Conservation (phyloP, 148 eudicot species). For the Diospyros kaki region DNA sequence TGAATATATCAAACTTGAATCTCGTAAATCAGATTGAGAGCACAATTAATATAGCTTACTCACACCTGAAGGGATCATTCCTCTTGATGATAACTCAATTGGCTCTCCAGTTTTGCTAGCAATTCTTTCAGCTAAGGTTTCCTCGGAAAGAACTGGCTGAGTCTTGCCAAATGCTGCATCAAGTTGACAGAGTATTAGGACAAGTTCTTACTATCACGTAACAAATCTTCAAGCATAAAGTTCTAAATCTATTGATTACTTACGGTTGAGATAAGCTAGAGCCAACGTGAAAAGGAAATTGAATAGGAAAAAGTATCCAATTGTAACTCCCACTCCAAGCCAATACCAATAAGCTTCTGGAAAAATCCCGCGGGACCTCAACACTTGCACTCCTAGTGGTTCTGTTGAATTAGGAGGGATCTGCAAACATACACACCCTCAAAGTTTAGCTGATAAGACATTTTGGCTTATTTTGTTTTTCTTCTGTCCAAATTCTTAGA, state of each 20-base stretch:
- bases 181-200: constrained; percentile 1
- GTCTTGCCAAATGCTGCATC: constrained; percentile 42
- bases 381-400: constrained; percentile 28
- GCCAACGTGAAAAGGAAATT: constrained; percentile 27
- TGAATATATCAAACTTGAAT: background rate
- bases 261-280: constrained; percentile 41
- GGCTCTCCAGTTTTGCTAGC: constrained; percentile 21
- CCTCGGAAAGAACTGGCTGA: constrained; percentile 37
- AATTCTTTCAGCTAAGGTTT: constrained; percentile 30
- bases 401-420: constrained; percentile 19
- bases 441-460: background rate
- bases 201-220: background rate
- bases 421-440: constrained; percentile 20
- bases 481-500: too few species aligned
- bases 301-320: constrained; percentile 32
- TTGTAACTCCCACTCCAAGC: constrained; percentile 42
- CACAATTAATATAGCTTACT: background rate
- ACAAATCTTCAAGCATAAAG: background rate
- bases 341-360: constrained; percentile 45
- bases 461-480: background rate
- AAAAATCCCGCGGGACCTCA: constrained; percentile 32
- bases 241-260: constrained; percentile 10
- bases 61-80: constrained; percentile 22
- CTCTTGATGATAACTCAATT: constrained; percentile 23
- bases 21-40: background rate